Conservation (phyloP, 208 protist genomes). For the Phytomonas francai region DNA sequence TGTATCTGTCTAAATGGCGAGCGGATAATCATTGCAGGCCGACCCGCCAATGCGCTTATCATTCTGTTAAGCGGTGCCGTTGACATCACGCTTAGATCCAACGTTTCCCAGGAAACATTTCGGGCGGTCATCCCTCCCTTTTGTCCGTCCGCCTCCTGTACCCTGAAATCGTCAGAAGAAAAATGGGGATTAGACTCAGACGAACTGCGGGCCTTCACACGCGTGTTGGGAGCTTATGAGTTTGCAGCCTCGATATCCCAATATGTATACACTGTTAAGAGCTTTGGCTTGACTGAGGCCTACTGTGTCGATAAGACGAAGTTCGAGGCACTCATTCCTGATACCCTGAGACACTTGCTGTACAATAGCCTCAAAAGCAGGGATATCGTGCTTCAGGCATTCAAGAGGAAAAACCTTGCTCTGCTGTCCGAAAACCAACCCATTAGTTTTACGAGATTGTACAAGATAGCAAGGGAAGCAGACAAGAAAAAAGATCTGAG, state of each 20-base stretch:
- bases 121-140: not conserved
- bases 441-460: conserved; percentile 42
- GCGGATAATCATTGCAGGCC: conserved; percentile 58
- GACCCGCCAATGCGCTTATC: conserved; percentile 47
- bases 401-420: conserved; percentile 33
- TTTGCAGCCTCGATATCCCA: conserved; percentile 47
- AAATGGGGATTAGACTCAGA: not conserved
- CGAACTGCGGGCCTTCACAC: conserved; percentile 19
- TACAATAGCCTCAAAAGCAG: conserved; percentile 26
- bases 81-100: conserved; percentile 49
- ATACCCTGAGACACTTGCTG: conserved; percentile 39
- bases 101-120: conserved; percentile 35
- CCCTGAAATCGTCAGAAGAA: not conserved
- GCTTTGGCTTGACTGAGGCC: conserved; percentile 69
- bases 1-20: conserved; percentile 74
- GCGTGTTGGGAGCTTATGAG: conserved; percentile 74
- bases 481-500: conserved; percentile 2
- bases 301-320: conserved; percentile 46
- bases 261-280: conserved; percentile 64
- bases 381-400: conserved; percentile 41
- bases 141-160: too few species aligned
- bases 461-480: conserved; percentile 29
- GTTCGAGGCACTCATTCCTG: conserved; percentile 40
- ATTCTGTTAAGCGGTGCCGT: conserved; percentile 53
- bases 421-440: conserved; percentile 31